Base-by-base conservation (phyloP, 1,284 basidiomycete species). In the Cutaneotrichosporon sp. region DNA sequence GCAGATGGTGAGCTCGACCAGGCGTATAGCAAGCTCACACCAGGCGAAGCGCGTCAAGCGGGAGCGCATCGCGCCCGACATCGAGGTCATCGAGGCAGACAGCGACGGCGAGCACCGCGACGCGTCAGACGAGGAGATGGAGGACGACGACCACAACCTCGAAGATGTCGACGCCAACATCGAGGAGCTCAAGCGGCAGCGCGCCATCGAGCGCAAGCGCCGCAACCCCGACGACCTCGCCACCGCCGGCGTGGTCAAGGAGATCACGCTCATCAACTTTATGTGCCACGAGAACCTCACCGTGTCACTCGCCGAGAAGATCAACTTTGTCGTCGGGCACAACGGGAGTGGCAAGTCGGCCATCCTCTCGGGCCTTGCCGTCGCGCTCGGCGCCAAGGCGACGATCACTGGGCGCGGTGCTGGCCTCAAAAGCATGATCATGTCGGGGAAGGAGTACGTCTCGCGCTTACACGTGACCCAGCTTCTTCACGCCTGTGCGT, bases 311-410 rank as follows among this genome's bases (percentile, higher is more conserved):
- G 92, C 89, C 0, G 88, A 89, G 3, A 91, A 93, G 76, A 90
- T 98, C 75, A 98, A 99, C 81, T 98, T 99, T 74, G 89, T 99
- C 67, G 95, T 97, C 60, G 97, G 97, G 84, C 81, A 76, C 83
- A 85, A 85, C 70, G 83, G 84, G 46, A 80, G 79, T 78, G 95
- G 97, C 14, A 99, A 99, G 81, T 95, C 92, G 74, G 95, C 97
- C 1, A 88, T 97, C 43, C 83, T 99, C 34, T 94, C 95, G 10
- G 97, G 89, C 2, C 88, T 99, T 66, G 93, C 93, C 2, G 86
- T 99, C 20, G 95, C 92, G 3, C 84, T 99, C 0, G 97, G 97
- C 53, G 94, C 93, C 1, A 97, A 95, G 78, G 91, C 95, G 2
- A 86, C 81, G 27, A 86, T 89, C 0, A 99, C 97, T 2, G 93